Percentiles rank a stretch among this genome's conserved stretches.
Conservation (phyloP, 208 protist genomes). For the Acanthamoeba polyphaga region DNA sequence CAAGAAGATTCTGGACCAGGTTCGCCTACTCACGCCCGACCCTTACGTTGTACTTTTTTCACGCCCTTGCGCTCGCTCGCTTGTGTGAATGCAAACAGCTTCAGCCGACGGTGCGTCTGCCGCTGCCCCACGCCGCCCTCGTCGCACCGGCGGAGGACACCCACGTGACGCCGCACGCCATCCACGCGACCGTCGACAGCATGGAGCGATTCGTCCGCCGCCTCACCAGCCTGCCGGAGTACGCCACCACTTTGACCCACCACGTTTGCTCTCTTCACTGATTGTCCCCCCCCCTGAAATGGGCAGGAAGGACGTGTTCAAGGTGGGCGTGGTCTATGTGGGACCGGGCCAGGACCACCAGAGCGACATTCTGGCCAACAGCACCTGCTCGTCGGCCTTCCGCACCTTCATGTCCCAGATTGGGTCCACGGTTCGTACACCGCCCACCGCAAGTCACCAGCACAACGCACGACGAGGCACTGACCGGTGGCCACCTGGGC, state of each 20-base stretch:
- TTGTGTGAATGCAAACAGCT: background rate
- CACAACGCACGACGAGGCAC: too few relatives aligned
- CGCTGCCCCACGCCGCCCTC: background rate
- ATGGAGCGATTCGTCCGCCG: background rate
- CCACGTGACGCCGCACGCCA: background rate
- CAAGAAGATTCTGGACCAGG: background rate
- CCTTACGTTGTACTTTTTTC: background rate
- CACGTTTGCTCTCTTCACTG: background rate
- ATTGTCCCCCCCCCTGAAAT: background rate
- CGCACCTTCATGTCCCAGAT: background rate
- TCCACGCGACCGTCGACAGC: background rate
- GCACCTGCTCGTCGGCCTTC: background rate
- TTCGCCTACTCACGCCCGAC: background rate
- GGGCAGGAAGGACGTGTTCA: conserved; percentile 33
- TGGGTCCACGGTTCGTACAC: background rate
- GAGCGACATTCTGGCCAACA: background rate
- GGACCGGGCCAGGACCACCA: conserved; percentile 23
- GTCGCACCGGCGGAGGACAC: background rate
- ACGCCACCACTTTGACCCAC: background rate
- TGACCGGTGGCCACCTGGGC: background rate
- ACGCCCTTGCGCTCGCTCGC: background rate
- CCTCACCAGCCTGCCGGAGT: background rate
- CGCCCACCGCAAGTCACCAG: background rate
- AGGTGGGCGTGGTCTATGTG: conserved; percentile 53
- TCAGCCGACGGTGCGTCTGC: background rate